Conservation (phyloP, 1,284 basidiomycete genomes). For the Heterobasidion annosum region DNA sequence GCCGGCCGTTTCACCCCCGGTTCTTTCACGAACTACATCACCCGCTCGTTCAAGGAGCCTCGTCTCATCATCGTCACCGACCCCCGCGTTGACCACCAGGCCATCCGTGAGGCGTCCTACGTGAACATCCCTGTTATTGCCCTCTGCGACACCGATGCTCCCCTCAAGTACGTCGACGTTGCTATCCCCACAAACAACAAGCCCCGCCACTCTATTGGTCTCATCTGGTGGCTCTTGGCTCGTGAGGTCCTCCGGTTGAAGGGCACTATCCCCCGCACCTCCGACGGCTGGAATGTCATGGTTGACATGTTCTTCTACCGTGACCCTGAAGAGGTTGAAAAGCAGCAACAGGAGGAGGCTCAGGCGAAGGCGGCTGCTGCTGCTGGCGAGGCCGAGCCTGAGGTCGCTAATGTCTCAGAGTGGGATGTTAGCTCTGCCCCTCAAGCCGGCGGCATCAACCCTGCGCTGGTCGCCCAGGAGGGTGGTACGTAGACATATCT, state of each 20-base stretch:
- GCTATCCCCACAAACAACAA: constrained; percentile 99
- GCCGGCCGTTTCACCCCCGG: constrained; percentile 99
- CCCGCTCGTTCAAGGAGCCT: constrained; percentile 99
- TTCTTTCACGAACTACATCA: constrained; percentile 99
- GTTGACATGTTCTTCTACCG: constrained; percentile 99
- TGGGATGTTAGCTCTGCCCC: constrained; percentile 76
- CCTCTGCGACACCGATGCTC: constrained; percentile 96
- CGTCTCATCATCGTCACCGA: constrained; percentile 97
- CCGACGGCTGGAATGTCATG: constrained; percentile 95
- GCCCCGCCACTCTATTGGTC: constrained; percentile 92
- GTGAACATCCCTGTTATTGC: constrained; percentile 99
- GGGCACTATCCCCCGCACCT: constrained; percentile 83
- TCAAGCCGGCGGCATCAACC: constrained; percentile 65
- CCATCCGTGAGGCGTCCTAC: constrained; percentile 98
- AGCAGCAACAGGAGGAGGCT: constrained; percentile 89
- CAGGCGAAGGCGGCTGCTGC: constrained; percentile 68
- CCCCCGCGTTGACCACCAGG: constrained; percentile 99
- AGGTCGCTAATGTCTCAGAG: constrained; percentile 42
- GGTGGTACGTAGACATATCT: constrained; percentile 31
- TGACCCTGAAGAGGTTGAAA: constrained; percentile 98
- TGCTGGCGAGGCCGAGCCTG: constrained; percentile 45
- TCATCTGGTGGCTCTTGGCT: constrained; percentile 98
- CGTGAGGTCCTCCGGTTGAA: constrained; percentile 96
- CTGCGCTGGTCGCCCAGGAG: constrained; percentile 60
- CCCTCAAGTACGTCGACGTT: constrained; percentile 95